A percentile compares a stretch with the other conserved stretches of the same genome.
Evolutionary conservation across 306 rosid species (phyloP).

Genomic region (Cyamopsis tetragonoloba): DNA sequence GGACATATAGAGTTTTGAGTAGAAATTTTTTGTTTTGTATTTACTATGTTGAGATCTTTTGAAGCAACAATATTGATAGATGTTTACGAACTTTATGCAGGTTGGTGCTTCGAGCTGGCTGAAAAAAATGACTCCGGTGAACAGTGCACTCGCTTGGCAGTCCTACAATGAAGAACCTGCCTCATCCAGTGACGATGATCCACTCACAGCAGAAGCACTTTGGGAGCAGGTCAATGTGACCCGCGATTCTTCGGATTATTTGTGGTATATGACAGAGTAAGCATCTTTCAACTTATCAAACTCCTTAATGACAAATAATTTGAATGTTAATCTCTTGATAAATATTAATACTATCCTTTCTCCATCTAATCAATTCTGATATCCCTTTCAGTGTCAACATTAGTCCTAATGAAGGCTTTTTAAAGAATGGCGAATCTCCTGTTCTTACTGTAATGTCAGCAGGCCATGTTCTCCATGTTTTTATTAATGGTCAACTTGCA

Average conservation of each 20-base stretch:
- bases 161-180: constrained; percentile 58
- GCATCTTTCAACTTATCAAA: constrained; percentile 22
- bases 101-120: constrained; percentile 44
- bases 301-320: neutral
- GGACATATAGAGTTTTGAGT: neutral
- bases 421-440: constrained; percentile 52
- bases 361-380: constrained; percentile 5
- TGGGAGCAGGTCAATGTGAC: constrained; percentile 75
- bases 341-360: neutral
- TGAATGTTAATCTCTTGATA: constrained; percentile 13
- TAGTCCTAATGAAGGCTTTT: constrained; percentile 54
- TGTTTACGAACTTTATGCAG: constrained; percentile 36
- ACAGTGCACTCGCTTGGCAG: constrained; percentile 48
- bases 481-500: constrained; percentile 62
- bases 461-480: constrained; percentile 76
- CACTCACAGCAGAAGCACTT: constrained; percentile 47
- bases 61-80: neutral
- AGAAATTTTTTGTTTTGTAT: neutral
- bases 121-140: constrained; percentile 39
- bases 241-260: constrained; percentile 63
- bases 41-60: neutral
- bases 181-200: constrained; percentile 34
- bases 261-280: constrained; percentile 92
- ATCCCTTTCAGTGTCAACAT: constrained; percentile 55
- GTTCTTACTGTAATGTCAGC: constrained; percentile 61